A percentile compares a stretch with the other conserved stretches of the same genome.
These are phyloP conservation scores for Phylloboletellus chloephorus DNA, from an alignment of 1,284 basidiomycete genomes.

Conservation along the genomic window DNA sequence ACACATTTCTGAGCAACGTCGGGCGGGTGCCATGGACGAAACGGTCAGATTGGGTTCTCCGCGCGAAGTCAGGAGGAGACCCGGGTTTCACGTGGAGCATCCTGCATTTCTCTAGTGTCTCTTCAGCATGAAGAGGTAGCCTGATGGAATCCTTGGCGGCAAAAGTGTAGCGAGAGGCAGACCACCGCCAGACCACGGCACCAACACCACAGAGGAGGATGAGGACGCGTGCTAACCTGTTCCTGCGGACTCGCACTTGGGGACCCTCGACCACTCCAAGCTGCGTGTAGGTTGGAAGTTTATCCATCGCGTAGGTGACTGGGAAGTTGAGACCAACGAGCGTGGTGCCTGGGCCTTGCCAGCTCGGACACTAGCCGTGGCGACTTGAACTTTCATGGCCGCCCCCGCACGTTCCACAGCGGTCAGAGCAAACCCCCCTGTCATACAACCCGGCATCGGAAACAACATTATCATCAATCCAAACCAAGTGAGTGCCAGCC, in stretches of 20 bases:
- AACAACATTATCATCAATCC: constrained; percentile 72
- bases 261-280: constrained; percentile 9
- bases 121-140: constrained; percentile 25
- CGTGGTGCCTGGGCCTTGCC: too few species aligned
- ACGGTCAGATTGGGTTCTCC: constrained; percentile 52
- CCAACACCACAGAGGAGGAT: constrained; percentile 15
- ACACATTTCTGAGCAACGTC: constrained; percentile 60
- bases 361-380: too few species aligned
- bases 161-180: constrained; percentile 13
- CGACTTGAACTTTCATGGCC: too few species aligned
- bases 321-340: too few species aligned
- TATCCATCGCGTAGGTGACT: constrained; percentile 23
- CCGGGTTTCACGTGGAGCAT: constrained; percentile 28
- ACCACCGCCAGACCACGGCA: constrained; percentile 19
- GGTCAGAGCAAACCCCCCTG: constrained; percentile 44
- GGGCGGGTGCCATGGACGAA: constrained; percentile 50
- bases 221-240: constrained; percentile 13
- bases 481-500: constrained; percentile 27
- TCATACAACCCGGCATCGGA: constrained; percentile 61
- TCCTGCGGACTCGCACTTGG: constrained; percentile 7
- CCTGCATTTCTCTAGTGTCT: constrained; percentile 26
- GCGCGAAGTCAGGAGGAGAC: constrained; percentile 34
- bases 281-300: constrained; percentile 21
- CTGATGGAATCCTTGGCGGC: constrained; percentile 8
- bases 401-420: constrained; percentile 1